Conservation (phyloP, 1,284 basidiomycete genomes). For the Ceratobasidium sp. region DNA sequence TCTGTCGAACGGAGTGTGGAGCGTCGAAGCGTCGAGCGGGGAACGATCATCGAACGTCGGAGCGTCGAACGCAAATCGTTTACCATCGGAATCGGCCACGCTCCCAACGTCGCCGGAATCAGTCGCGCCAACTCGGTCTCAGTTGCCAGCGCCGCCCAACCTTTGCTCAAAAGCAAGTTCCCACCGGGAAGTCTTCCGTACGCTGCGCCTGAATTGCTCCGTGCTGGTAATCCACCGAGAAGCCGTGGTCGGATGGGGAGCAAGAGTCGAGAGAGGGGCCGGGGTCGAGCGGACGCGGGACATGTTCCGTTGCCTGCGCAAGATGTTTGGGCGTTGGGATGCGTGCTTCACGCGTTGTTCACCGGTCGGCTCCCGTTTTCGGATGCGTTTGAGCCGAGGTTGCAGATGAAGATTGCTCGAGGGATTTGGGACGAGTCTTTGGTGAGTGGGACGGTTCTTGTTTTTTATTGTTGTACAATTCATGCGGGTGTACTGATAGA, state of each 20-base stretch:
- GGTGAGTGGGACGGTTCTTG: slow-evolving; percentile 10
- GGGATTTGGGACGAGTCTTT: slow-evolving; percentile 66
- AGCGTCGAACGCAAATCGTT: slow-evolving; percentile 7
- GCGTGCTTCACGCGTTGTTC: slow-evolving; percentile 86
- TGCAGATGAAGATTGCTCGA: slow-evolving; percentile 90
- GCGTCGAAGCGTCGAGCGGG: slow-evolving; percentile 13
- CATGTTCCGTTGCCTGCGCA: slow-evolving; percentile 73
- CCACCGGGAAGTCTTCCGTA: slow-evolving; percentile 92
- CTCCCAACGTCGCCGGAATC: slow-evolving; percentile 15
- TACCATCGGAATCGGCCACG: slow-evolving; percentile 28
- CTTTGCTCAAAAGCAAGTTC: slow-evolving; percentile 58
- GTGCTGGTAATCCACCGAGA: slow-evolving; percentile 57
- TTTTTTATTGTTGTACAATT: background rate
- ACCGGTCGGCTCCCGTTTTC: slow-evolving; percentile 84
- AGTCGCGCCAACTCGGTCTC: slow-evolving; percentile 41
- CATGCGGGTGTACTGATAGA: slow-evolving; percentile 3
- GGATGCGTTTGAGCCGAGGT: slow-evolving; percentile 88
- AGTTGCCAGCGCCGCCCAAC: slow-evolving; percentile 5
- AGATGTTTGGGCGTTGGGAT: slow-evolving; percentile 94
- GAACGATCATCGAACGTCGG: background rate
- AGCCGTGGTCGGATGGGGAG: slow-evolving; percentile 6
- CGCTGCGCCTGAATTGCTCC: slow-evolving; percentile 83
- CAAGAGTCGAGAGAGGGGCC: slow-evolving; percentile 39
- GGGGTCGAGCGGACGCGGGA: slow-evolving; percentile 31
- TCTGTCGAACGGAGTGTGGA: slow-evolving; percentile 26